Base-by-base conservation (phyloP, 2,329 filamentous ascomycete species). In the Colletotrichum eremochloae region DNA sequence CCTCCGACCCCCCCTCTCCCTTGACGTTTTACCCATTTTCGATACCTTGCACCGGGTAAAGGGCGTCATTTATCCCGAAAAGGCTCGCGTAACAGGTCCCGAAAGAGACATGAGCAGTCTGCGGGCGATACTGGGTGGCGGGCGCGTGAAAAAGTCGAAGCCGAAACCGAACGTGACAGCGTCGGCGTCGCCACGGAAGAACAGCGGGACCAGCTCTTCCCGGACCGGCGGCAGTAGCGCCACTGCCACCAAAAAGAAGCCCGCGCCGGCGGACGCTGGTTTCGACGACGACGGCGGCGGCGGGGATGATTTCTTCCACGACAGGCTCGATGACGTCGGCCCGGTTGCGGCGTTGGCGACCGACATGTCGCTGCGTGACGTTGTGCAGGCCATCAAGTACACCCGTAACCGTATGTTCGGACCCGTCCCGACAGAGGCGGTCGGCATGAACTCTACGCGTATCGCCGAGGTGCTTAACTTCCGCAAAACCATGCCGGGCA, bases 401-500 rank as follows among this genome's bases (percentile, higher is more conserved):
- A 87, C 92, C 62, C 87, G 87, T 48, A 81, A 78, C 29, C 84
- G 82, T 76, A 93, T 92, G 87, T 94, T 94, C 82, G 87, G 85
- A 50, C 82, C 87, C 1, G 83, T 94, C 14, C 92, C 92, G 3
- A 84, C 86, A 29, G 82, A 82, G 56, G 83, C 82, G 11, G 83
- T 86, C 0, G 91, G 92, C 31, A 90, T 94, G 86, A 88, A 86
- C 75, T 91, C 90, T 6, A 88, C 87, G 29, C 85, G 90, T 14
- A 89, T 90, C 18, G 85, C 91, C 2, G 88, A 92, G 76, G 82
- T 93, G 20, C 84, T 94, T 64, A 89, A 90, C 73, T 91, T 88
- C 77, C 86, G 92, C 24, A 81, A 80, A 42, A 81, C 81, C 18
- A 80, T 93, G 50, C 91, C 93, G 12, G 90, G 89, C 0, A 83